Evolutionary conservation across 2,329 filamentous ascomycete genomes (phyloP).

Genomic region (Neopestalotiopsis clavispora): DNA sequence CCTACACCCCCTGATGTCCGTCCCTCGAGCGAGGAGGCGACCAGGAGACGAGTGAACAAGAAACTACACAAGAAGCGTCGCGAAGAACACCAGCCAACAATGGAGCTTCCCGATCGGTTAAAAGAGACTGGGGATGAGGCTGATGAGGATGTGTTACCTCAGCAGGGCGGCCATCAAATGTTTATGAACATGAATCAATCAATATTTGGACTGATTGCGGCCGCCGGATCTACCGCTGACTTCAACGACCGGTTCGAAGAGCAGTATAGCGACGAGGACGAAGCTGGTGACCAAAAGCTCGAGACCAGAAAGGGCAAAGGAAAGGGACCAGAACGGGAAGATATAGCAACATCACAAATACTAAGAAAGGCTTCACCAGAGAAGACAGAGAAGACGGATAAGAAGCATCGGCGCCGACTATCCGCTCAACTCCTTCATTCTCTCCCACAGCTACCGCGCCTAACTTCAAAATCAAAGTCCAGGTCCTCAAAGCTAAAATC

Average conservation of each 20-base stretch:
- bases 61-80: conserved; percentile 52
- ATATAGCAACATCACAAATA: conserved; percentile 36
- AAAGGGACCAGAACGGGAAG: conserved; percentile 32
- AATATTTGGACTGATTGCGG: conserved; percentile 90
- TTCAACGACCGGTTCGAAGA: conserved; percentile 82
- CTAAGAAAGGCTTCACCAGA: conserved; percentile 37
- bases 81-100: conserved; percentile 43
- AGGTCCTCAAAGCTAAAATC: conserved; percentile 47
- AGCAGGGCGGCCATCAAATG: conserved; percentile 51
- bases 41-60: conserved; percentile 43
- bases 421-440: conserved; percentile 72
- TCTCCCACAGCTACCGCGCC: conserved; percentile 61
- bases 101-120: conserved; percentile 60
- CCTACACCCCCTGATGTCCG: conserved; percentile 21
- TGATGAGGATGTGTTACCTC: conserved; percentile 53
- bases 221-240: conserved; percentile 81
- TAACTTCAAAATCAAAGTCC: conserved; percentile 44
- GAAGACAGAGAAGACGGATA: conserved; percentile 36
- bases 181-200: conserved; percentile 88
- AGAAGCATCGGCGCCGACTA: conserved; percentile 61
- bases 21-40: conserved; percentile 38
- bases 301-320: conserved; percentile 19
- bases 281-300: conserved; percentile 50
- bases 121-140: conserved; percentile 53
- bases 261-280: conserved; percentile 82